These are phyloP conservation scores for Musa troglodytarum DNA, from an alignment of 176 grass and related monocot species.

Conservation along the genomic window DNA sequence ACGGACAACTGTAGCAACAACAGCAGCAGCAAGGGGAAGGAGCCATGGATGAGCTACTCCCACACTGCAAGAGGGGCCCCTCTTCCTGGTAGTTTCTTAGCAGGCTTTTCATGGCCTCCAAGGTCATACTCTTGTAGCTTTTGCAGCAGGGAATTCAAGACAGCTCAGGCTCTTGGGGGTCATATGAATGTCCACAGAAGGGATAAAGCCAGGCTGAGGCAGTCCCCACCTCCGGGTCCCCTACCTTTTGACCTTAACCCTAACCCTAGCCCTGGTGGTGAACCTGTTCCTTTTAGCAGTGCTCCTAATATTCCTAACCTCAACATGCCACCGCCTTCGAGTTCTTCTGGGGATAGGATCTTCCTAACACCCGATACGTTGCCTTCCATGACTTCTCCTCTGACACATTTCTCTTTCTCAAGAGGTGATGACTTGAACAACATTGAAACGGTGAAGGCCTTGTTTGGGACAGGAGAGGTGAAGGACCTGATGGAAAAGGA, in stretches of 20 bases:
- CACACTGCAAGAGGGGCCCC: constrained; percentile 15
- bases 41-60: constrained; percentile 20
- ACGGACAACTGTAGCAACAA: constrained; percentile 4
- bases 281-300: not conserved
- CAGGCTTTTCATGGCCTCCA: constrained; percentile 33
- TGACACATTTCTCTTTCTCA: not conserved
- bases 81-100: constrained; percentile 7
- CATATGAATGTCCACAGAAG: constrained; percentile 47
- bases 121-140: constrained; percentile 42
- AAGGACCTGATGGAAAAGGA: not conserved
- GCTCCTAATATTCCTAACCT: constrained; percentile 27
- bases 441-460: not conserved
- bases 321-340: constrained; percentile 24
- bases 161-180: constrained; percentile 39
- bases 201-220: constrained; percentile 34
- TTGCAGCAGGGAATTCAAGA: constrained; percentile 44
- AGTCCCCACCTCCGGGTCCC: constrained; percentile 21
- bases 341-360: not conserved
- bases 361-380: not conserved
- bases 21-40: not conserved
- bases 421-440: not conserved
- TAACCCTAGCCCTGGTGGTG: constrained; percentile 2
- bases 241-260: constrained; percentile 15
- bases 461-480: constrained; percentile 1
- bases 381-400: constrained; percentile 1